Evolutionary conservation across 2,329 filamentous ascomycete genomes (phyloP), one percentile per base, ranked within the genome.

Genomic region (Sarocladium brachiariae): DNA sequence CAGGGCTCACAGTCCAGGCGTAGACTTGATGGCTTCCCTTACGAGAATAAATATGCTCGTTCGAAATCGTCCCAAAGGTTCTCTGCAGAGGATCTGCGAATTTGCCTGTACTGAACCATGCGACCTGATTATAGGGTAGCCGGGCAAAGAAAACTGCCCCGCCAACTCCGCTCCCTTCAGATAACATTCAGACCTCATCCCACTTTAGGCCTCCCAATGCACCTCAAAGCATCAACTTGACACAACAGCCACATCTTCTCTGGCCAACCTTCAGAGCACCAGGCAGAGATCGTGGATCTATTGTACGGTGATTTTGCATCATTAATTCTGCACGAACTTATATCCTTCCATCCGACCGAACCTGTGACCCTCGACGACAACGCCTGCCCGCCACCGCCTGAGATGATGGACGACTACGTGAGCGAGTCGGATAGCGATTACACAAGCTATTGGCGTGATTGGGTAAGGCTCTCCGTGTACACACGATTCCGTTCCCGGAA

Each of bases 361-460:
- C 24, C 16, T n/a, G n/a, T n/a, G n/a, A n/a, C n/a, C 14, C 43
- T 21, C 4, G 11, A 24, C 16, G 19, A 14, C 14, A 10, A 16
- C 11, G 18, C 25, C n/a, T n/a, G 9, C 3, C 39, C 39, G n/a
- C 24, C 43, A 41, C 31, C 30, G 24, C 24, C 24, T 18, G 10
- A 50, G 55, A 74, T 66, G 61, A 97, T 97, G 93, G 93, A 97
- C 67, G 92, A 97, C 72, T 97, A 93, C 70, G 91, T 89, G 58
- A 96, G 90, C 65, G 93, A 99, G 70, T 95, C 91, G 11, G 93
- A 99, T 67, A 96, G 91, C 70, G 93, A 99, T 73, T 99, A 97
- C 68, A 96, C 93, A 46, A 97, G 90, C 71, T 99, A 97, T 70
- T 99, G 93, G 93, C 80, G 92, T 68, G 93, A 99, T 73, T 99